Conservation (phyloP, 371 early-diverging fungal species). For the Mucor racemosus region DNA sequence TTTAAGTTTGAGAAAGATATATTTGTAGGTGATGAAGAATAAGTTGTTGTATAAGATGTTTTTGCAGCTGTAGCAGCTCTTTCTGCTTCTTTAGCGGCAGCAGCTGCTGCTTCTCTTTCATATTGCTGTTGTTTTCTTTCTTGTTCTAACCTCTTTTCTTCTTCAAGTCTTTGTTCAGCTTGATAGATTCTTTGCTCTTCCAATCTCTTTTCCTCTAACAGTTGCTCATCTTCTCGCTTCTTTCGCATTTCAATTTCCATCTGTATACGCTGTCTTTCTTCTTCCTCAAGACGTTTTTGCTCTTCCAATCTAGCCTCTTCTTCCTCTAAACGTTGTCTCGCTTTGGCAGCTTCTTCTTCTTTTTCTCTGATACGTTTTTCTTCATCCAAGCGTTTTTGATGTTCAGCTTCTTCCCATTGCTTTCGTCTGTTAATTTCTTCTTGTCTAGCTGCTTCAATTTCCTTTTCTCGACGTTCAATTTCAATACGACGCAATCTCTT, state of each 20-base stretch:
- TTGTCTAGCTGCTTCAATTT: slow-evolving; percentile 34
- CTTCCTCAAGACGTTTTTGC: slow-evolving; percentile 11
- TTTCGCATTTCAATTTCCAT: slow-evolving; percentile 9
- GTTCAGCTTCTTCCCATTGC: slow-evolving; percentile 38
- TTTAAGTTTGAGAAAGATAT: not conserved
- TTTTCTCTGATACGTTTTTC: slow-evolving; percentile 16
- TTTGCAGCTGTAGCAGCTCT: not conserved
- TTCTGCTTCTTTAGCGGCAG: not conserved
- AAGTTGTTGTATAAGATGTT: not conserved
- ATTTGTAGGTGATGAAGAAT: slow-evolving; percentile 4
- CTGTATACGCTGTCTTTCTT: slow-evolving; percentile 7
- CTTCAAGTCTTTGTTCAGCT: slow-evolving; percentile 2
- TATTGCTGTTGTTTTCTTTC: slow-evolving; percentile 8
- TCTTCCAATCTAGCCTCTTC: slow-evolving; percentile 16
- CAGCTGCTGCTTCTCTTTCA: slow-evolving; percentile 4
- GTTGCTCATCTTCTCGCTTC: slow-evolving; percentile 13
- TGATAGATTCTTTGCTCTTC: slow-evolving; percentile 7
- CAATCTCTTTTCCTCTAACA: slow-evolving; percentile 1
- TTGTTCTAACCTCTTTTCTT: slow-evolving; percentile 7
- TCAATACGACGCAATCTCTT: slow-evolving; percentile 37
- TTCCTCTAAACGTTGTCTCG: slow-evolving; percentile 9
- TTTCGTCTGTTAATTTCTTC: slow-evolving; percentile 39
- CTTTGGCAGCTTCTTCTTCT: slow-evolving; percentile 24
- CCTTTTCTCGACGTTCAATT: slow-evolving; percentile 35
- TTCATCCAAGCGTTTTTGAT: slow-evolving; percentile 20